Evolutionary conservation across 169 alveolate species (phyloP).

Genomic region (Eimeria praecox): DNA sequence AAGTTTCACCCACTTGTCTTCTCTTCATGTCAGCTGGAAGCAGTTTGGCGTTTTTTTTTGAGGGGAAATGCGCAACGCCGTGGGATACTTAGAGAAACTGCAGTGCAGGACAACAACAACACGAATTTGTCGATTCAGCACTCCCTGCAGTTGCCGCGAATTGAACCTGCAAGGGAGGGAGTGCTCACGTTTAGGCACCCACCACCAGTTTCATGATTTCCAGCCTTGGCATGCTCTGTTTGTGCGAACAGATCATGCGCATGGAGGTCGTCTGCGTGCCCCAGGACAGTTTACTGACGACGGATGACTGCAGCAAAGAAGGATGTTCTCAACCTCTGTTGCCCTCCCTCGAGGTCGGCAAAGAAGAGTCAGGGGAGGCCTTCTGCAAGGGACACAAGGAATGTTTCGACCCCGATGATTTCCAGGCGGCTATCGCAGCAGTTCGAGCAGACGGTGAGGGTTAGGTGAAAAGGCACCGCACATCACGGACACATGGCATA

Average conservation of each 20-base stretch:
- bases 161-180: neutral
- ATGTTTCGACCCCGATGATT: conserved; percentile 18
- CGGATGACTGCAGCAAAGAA: neutral
- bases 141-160: neutral
- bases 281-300: neutral
- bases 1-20: too few species aligned
- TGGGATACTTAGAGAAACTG: too few species aligned
- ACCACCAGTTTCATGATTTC: too few species aligned
- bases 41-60: neutral
- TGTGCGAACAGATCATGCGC: conserved; percentile 42
- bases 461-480: neutral
- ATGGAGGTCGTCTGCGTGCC: conserved; percentile 30
- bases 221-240: neutral
- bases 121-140: neutral
- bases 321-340: neutral
- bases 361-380: conserved; percentile 46
- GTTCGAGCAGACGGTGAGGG: conserved; percentile 42
- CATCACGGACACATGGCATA: too few species aligned
- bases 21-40: too few species aligned
- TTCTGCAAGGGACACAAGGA: conserved; percentile 61
- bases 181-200: neutral
- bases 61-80: too few species aligned
- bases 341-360: conserved; percentile 76
- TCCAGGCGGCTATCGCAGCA: neutral
- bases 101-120: neutral